Evolutionary conservation across 805 yeast genomes (phyloP), one percentile per base, ranked within the genome.

Genomic region (Candida succiphila): DNA sequence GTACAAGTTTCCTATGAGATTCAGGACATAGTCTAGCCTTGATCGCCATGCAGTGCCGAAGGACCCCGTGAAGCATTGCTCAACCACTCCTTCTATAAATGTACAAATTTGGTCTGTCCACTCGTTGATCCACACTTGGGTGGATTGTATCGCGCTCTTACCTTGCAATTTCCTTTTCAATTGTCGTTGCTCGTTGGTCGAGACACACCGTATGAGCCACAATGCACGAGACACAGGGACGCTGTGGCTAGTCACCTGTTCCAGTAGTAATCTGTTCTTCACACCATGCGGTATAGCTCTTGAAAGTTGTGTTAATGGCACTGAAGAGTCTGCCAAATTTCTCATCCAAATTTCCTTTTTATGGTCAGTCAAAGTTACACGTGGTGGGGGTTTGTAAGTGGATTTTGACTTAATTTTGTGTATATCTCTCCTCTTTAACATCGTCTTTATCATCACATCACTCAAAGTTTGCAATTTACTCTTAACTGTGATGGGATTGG

Each of bases 261-360:
- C 96, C 4, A 89, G 51, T 15, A 89, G 61, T 1, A 69, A 66
- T 42, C 75, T 73, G 50, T 84, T 82, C 42, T 88, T 65, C 17
- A 88, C 72, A 0, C 96, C 96, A 52, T 89, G 96, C 0, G 98
- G 97, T 7, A 89, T 71, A 15, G 87, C 83, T 34, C 83, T 66
- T 3, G 92, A 70, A 4, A 88, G 68, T 38, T 71, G 72, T 28
- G 70, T 64, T 31, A 89, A 60, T 1, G 95, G 82, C 0, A 79
- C 65, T 15, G 62, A 56, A 0, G 80, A 69, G 33, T 81, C 67
- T 3, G 92, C 84, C 33, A 89, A 63, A 47, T 86, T 94, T 33
- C 69, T 69, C 30, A 89, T 61, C 98, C 98, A 89, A 2, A 76
- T 63, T 39, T 85, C 95, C 37, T 79, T 69, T 51, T 84, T 83